A percentile compares a stretch with the other conserved stretches of the same genome.
phyloP scores from a whole-genome alignment of 257 asterid genomes.

The Solanum pinnatisectum region DNA sequence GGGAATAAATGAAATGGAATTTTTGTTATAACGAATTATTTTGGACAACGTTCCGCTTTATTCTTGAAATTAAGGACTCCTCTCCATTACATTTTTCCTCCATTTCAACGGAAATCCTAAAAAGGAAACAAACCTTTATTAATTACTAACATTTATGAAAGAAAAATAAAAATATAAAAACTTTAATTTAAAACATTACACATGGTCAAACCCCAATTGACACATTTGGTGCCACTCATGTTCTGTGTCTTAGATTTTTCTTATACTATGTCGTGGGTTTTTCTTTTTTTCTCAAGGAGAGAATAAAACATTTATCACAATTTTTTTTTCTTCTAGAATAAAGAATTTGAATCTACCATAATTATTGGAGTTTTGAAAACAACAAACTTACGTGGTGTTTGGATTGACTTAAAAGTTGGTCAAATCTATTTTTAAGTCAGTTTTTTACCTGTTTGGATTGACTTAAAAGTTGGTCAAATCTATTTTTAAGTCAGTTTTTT shows the following conservation, averaged over 20 bases:
- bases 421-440: too few relatives aligned
- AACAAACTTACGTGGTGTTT: background rate
- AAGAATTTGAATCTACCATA: background rate
- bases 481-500: too few relatives aligned
- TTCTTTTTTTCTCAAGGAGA: background rate
- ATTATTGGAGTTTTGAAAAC: background rate
- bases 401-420: background rate
- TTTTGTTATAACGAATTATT: background rate
- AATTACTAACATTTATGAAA: background rate
- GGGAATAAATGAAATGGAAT: background rate
- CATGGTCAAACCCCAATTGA: background rate
- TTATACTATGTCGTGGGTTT: background rate
- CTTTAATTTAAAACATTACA: background rate
- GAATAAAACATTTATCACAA: background rate
- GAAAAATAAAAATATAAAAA: background rate
- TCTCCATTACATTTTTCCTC: background rate
- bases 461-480: too few relatives aligned
- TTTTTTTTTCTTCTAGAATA: background rate
- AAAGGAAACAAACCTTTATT: too few relatives aligned
- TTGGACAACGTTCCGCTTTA: background rate
- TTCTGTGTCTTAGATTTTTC: background rate
- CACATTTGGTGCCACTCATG: background rate
- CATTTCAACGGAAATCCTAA: background rate
- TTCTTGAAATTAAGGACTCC: background rate
- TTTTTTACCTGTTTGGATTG: background rate